A percentile compares a stretch with the other conserved stretches of the same genome.
Evolutionary conservation across 306 rosid genomes (phyloP).

Genomic region (Abrus precatorius): DNA sequence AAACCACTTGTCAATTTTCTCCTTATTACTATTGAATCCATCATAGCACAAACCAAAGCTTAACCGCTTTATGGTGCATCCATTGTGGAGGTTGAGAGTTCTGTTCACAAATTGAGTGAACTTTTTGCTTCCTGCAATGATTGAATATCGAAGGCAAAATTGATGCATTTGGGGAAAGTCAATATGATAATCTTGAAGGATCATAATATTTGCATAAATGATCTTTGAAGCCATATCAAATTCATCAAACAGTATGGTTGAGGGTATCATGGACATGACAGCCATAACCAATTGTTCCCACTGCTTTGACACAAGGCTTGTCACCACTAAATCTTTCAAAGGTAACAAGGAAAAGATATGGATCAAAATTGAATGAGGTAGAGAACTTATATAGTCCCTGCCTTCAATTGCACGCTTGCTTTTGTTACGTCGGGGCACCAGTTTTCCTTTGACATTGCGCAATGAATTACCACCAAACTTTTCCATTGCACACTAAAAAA

Average conservation of each 20-base stretch:
- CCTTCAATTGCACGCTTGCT: background rate
- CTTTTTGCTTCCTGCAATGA: background rate
- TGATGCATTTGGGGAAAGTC: background rate
- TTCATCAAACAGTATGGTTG: background rate
- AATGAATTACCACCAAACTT: too few relatives aligned
- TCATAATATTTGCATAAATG: background rate
- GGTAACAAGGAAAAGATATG: constrained; percentile 2
- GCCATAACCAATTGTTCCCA: background rate
- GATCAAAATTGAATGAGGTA: background rate
- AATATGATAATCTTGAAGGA: background rate
- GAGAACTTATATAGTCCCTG: background rate
- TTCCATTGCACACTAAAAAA: too few relatives aligned
- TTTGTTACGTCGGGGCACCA: background rate
- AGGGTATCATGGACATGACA: background rate
- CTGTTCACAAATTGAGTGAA: background rate
- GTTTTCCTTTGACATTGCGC: too few relatives aligned
- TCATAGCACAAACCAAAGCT: background rate
- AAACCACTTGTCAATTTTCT: constrained; percentile 1
- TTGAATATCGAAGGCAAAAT: background rate
- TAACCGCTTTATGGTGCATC: background rate
- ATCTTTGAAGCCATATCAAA: background rate
- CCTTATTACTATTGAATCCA: background rate
- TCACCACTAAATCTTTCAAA: background rate
- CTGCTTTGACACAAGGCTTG: constrained; percentile 25
- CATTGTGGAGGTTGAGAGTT: background rate